phyloP scores from a whole-genome alignment of 140 eudicot species.

The Senecio squalidus region DNA sequence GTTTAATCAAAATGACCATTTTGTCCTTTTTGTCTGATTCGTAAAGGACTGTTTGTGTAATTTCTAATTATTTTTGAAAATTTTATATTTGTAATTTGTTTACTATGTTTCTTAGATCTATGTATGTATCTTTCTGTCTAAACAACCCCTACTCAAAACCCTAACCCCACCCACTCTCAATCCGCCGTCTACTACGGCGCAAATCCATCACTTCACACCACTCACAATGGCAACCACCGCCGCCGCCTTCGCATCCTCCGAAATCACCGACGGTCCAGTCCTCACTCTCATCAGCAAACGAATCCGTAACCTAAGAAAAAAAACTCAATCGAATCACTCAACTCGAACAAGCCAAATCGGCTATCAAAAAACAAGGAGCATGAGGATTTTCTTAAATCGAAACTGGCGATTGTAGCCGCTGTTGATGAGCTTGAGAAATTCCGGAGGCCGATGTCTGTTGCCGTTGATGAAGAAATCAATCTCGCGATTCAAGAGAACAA shows the following conservation, averaged over 20 bases:
- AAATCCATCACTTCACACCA: background rate
- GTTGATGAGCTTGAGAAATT: constrained; percentile 96
- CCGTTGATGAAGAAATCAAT: constrained; percentile 55
- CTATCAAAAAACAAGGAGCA: constrained; percentile 74
- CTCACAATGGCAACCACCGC: background rate
- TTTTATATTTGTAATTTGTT: no score
- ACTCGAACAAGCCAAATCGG: constrained; percentile 68
- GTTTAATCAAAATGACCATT: no score
- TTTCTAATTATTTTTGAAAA: no score
- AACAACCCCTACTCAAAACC: no score
- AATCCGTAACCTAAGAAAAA: constrained; percentile 78
- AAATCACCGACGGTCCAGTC: constrained; percentile 72
- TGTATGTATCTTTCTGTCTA: no score
- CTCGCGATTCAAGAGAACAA: constrained; percentile 23
- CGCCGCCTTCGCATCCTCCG: constrained; percentile 38
- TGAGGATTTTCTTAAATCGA: constrained; percentile 57
- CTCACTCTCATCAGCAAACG: constrained; percentile 83
- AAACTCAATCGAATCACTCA: constrained; percentile 77
- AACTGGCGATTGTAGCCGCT: constrained; percentile 45
- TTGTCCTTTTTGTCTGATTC: no score
- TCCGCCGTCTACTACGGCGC: background rate
- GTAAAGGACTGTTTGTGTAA: no score
- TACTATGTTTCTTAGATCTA: no score
- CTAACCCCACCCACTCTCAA: no score
- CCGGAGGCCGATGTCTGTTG: constrained; percentile 49